Percentiles rank a stretch among this genome's conserved stretches.
These are phyloP conservation scores for Arthrinium phaeospermum DNA, from an alignment of 2,329 filamentous ascomycete species.

Conservation along the genomic window DNA sequence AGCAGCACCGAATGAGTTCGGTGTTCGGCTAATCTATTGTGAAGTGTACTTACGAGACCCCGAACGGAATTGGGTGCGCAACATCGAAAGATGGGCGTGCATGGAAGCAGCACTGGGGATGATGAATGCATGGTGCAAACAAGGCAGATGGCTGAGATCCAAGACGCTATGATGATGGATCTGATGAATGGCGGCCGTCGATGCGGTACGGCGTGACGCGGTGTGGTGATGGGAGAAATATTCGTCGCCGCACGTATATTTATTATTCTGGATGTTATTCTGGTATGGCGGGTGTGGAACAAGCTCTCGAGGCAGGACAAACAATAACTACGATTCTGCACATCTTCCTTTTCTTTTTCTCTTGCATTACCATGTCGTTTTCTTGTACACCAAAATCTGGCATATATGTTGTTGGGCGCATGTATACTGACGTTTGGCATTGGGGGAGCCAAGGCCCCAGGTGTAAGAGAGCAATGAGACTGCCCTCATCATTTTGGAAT, in stretches of 20 bases:
- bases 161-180: background rate
- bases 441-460: too few species aligned
- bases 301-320: background rate
- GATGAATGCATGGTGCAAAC: background rate
- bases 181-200: background rate
- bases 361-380: background rate
- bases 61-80: background rate
- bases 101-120: background rate
- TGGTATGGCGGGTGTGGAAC: background rate
- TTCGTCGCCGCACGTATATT: background rate
- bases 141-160: background rate
- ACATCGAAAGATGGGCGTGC: background rate
- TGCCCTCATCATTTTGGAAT: background rate
- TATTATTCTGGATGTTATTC: background rate
- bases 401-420: background rate
- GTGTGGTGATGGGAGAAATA: background rate
- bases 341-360: background rate
- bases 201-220: background rate
- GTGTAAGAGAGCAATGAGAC: background rate
- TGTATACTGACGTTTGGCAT: background rate
- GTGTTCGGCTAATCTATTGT: background rate
- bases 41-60: background rate
- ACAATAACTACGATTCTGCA: background rate
- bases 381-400: background rate
- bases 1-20: background rate